A percentile compares a stretch with the other conserved stretches of the same genome.
Conservation (phyloP, 306 rosid species). For the Fragaria nilgerrensis region DNA sequence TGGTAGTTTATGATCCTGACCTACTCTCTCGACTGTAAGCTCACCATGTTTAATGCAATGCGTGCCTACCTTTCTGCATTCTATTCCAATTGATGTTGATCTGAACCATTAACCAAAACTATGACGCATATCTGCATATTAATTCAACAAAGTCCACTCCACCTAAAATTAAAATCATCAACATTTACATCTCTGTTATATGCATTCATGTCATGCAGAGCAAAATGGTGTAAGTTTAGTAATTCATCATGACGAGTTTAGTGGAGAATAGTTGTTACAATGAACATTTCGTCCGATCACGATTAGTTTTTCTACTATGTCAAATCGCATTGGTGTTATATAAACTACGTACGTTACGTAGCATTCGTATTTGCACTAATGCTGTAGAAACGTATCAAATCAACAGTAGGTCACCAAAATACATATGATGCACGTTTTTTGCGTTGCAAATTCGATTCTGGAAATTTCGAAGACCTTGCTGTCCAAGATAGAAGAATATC, state of each 20-base stretch:
- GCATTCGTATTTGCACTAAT: too few relatives aligned
- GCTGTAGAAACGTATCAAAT: background rate
- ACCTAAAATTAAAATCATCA: background rate
- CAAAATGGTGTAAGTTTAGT: background rate
- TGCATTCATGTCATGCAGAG: background rate
- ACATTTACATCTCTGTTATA: background rate
- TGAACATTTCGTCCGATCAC: background rate
- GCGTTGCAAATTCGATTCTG: background rate
- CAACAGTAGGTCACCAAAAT: too few relatives aligned
- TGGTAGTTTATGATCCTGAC: background rate
- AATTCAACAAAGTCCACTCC: background rate
- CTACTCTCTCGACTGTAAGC: background rate
- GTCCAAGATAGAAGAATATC: background rate
- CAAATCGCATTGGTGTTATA: background rate
- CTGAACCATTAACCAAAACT: background rate
- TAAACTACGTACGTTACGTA: too few relatives aligned
- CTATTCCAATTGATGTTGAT: background rate
- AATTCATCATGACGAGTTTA: background rate
- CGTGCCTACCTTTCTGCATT: background rate
- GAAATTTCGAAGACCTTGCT: background rate
- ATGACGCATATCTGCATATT: background rate
- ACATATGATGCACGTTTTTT: background rate
- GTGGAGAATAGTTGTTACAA: background rate
- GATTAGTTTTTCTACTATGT: background rate
- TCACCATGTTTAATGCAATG: conserved; percentile 1